phyloP scores from a whole-genome alignment of 169 alveolate species.

The Cystoisospora suis region DNA sequence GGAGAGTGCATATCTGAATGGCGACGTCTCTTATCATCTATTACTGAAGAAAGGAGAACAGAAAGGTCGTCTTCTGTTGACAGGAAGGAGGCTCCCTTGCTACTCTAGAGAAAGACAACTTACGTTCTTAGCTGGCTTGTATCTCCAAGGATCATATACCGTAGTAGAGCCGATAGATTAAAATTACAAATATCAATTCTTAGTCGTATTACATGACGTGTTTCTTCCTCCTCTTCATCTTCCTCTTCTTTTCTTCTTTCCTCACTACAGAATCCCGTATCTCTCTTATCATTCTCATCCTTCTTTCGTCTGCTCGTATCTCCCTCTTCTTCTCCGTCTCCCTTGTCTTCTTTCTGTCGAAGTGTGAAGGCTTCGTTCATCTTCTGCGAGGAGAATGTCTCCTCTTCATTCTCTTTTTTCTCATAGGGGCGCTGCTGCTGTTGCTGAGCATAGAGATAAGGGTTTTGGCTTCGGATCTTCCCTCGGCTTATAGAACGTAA shows the following conservation, averaged over 20 bases:
- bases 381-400: too few relatives aligned
- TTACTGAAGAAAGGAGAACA: background rate
- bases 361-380: background rate
- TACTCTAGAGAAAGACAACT: background rate
- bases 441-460: too few relatives aligned
- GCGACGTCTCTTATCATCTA: background rate
- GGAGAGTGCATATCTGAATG: background rate
- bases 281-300: background rate
- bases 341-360: background rate
- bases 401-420: slow-evolving; percentile 19
- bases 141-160: slow-evolving; percentile 34
- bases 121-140: slow-evolving; percentile 40
- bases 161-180: slow-evolving; percentile 42
- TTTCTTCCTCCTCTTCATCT: background rate
- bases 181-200: slow-evolving; percentile 61
- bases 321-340: background rate
- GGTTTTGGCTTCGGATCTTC: background rate
- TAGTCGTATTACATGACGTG: slow-evolving; percentile 48
- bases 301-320: background rate
- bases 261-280: background rate
- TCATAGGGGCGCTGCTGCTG: too few relatives aligned
- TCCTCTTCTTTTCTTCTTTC: background rate
- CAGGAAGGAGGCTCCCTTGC: background rate
- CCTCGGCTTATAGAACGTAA: slow-evolving; percentile 18
- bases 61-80: background rate